These are phyloP conservation scores for Citrullus colocynthis DNA, from an alignment of 306 rosid genomes.

Conservation along the genomic window DNA sequence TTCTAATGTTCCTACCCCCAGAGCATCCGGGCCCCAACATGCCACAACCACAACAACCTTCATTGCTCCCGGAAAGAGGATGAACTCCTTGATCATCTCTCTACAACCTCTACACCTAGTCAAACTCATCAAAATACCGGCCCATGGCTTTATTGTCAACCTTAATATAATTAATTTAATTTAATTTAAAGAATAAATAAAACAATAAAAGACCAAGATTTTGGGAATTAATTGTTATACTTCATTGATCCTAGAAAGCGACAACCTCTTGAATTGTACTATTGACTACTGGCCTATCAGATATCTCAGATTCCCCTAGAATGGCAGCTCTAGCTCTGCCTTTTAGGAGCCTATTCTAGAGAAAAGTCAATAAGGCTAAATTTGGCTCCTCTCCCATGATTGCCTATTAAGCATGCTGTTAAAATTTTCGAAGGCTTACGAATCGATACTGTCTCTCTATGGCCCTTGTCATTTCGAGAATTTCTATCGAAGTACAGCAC, in stretches of 20 bases:
- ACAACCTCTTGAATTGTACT: not conserved
- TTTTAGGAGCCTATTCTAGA: not conserved
- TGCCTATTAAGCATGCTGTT: not conserved
- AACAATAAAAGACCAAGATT: not conserved
- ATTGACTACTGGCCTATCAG: not conserved
- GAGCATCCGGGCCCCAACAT: no score
- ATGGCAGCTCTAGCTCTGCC: not conserved
- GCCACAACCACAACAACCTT: no score
- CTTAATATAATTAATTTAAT: not conserved
- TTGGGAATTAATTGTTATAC: not conserved
- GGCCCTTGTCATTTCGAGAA: not conserved
- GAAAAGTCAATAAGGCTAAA: not conserved
- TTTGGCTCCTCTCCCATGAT: not conserved
- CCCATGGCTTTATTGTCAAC: not conserved
- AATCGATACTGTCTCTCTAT: not conserved
- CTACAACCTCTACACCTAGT: no score
- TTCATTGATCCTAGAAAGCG: not conserved
- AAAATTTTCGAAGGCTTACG: not conserved
- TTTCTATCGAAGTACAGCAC: not conserved
- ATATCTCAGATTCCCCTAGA: not conserved
- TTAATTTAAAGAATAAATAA: no score
- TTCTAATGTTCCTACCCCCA: no score
- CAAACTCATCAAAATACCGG: no score
- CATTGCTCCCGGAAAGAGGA: no score
- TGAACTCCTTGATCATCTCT: no score